These are phyloP conservation scores for Auxenochlorella protothecoides DNA, from an alignment of 139 green algal species.

Conservation along the genomic window DNA sequence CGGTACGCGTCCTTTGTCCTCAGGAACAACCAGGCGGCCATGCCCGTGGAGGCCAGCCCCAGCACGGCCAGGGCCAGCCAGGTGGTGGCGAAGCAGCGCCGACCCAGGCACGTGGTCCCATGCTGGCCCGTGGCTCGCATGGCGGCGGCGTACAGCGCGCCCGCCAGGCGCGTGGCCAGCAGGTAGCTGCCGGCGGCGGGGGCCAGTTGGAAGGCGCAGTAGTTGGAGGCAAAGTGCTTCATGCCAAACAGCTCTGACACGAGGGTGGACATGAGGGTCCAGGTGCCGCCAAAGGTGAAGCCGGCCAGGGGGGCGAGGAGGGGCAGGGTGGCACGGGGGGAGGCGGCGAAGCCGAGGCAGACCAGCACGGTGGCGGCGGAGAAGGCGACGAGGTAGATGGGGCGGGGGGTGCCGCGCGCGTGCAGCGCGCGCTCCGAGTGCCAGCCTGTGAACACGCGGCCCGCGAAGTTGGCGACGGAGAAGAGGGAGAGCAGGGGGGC, in stretches of 20 bases:
- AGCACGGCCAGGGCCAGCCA: conserved; percentile 27
- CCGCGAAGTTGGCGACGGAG: conserved; percentile 59
- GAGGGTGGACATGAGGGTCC: conserved; percentile 63
- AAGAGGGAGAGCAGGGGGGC: conserved; percentile 65
- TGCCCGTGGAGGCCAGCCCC: not conserved
- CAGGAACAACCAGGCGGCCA: conserved; percentile 3
- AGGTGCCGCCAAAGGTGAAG: conserved; percentile 64
- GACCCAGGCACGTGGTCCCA: conserved; percentile 16
- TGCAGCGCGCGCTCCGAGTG: conserved; percentile 41
- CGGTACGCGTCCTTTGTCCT: too few species aligned
- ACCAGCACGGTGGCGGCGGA: conserved; percentile 8
- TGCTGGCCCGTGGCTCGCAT: not conserved
- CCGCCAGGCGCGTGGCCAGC: conserved; percentile 15
- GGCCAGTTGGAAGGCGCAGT: conserved; percentile 29
- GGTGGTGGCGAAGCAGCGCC: conserved; percentile 27
- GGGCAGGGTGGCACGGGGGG: conserved; percentile 26
- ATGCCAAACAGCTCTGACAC: conserved; percentile 40
- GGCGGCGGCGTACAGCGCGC: conserved; percentile 9
- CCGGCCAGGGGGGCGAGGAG: conserved; percentile 39
- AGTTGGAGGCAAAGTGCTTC: conserved; percentile 36
- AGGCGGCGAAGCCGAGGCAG: conserved; percentile 14
- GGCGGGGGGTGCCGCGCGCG: conserved; percentile 25
- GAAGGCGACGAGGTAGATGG: conserved; percentile 29
- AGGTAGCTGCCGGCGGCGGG: conserved; percentile 14
- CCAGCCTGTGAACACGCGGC: conserved; percentile 44